Conservation (phyloP, 148 eudicot species). For the Rhododendron ovatum region DNA sequence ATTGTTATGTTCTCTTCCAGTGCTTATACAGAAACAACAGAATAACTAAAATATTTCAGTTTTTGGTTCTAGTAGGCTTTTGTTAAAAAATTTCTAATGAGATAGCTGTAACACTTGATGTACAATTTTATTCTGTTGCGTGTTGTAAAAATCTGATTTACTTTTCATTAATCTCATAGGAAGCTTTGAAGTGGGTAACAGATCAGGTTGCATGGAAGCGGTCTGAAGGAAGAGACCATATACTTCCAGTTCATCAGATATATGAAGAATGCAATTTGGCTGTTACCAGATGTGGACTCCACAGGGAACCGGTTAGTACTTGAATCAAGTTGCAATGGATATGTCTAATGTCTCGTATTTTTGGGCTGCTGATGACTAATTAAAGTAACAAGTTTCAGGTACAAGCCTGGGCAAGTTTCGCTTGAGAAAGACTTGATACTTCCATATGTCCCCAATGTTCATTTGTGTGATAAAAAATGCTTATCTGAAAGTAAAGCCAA, state of each 20-base stretch:
- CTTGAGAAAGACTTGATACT: constrained; percentile 95
- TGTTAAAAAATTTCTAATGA: background rate
- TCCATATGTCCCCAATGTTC: constrained; percentile 90
- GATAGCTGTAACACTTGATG: background rate
- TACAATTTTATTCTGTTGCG: background rate
- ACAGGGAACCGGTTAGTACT: constrained; percentile 81
- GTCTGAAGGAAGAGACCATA: constrained; percentile 95
- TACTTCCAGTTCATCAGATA: constrained; percentile 88
- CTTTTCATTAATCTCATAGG: constrained; percentile 34
- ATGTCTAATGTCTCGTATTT: background rate
- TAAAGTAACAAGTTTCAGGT: constrained; percentile 47
- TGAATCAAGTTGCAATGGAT: background rate
- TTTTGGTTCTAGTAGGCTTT: background rate
- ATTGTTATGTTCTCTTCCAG: background rate
- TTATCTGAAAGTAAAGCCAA: constrained; percentile 48
- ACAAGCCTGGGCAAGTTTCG: constrained; percentile 97
- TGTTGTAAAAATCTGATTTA: background rate
- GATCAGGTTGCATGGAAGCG: constrained; percentile 97
- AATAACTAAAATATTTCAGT: background rate
- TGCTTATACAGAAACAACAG: background rate
- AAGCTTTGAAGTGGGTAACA: constrained; percentile 91
- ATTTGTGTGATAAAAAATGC: constrained; percentile 68
- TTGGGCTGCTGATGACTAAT: constrained; percentile 4
- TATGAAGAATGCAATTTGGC: constrained; percentile 92
- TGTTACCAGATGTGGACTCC: constrained; percentile 98